phyloP scores from a whole-genome alignment of 768 basidiomycete species.

The Podaxis sp. region DNA sequence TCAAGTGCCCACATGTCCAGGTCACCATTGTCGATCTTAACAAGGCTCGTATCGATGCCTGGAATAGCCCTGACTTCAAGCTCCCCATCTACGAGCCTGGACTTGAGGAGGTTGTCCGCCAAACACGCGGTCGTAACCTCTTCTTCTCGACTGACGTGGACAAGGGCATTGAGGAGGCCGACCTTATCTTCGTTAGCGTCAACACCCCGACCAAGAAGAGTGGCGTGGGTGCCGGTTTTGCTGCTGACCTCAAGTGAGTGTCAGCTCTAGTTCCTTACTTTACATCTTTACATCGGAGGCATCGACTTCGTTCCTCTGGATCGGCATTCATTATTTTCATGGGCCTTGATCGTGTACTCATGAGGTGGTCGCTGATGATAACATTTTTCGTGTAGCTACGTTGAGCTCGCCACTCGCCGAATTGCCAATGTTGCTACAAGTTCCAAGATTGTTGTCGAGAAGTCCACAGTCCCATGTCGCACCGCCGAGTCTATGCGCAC shows the following conservation, averaged over 20 bases:
- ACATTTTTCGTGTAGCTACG: slow-evolving; percentile 62
- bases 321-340: not conserved
- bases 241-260: slow-evolving; percentile 95
- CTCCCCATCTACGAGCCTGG: slow-evolving; percentile 99
- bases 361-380: not conserved
- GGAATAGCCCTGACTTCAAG: slow-evolving; percentile 85
- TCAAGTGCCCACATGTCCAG: slow-evolving; percentile 88
- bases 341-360: slow-evolving; percentile 1
- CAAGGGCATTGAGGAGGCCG: slow-evolving; percentile 89
- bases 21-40: slow-evolving; percentile 99
- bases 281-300: slow-evolving; percentile 16
- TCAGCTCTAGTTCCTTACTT: slow-evolving; percentile 9
- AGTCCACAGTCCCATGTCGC: slow-evolving; percentile 98
- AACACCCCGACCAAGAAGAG: slow-evolving; percentile 99
- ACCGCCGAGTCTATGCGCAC: slow-evolving; percentile 99
- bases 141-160: slow-evolving; percentile 98
- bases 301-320: not conserved
- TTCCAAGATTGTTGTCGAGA: slow-evolving; percentile 98
- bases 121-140: slow-evolving; percentile 89
- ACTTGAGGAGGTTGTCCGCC: slow-evolving; percentile 85
- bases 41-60: slow-evolving; percentile 90
- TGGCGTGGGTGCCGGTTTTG: slow-evolving; percentile 96
- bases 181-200: slow-evolving; percentile 97
- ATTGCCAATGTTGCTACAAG: slow-evolving; percentile 90
- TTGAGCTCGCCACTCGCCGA: slow-evolving; percentile 94